Conservation (phyloP, 306 rosid genomes). For the Quercus cerris region DNA sequence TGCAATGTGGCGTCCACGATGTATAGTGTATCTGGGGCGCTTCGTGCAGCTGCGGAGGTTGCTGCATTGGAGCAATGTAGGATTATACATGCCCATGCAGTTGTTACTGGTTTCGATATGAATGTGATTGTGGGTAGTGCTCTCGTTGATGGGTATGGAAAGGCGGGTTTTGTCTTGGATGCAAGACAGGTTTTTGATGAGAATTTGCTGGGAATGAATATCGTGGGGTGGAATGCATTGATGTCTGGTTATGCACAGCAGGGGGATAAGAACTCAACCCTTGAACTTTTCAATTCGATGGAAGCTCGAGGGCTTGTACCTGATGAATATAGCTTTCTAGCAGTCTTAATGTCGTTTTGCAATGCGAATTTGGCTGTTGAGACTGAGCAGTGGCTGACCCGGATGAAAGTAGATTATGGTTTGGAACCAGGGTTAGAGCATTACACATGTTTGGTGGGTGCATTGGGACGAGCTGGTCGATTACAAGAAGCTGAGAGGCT, state of each 20-base stretch:
- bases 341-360: conserved; percentile 50
- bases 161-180: conserved; percentile 65
- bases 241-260: conserved; percentile 79
- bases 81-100: conserved; percentile 53
- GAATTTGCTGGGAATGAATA: conserved; percentile 35
- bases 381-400: conserved; percentile 58
- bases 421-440: conserved; percentile 75
- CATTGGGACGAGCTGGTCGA: conserved; percentile 65
- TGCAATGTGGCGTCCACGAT: conserved; percentile 45
- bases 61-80: conserved; percentile 81
- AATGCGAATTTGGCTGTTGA: conserved; percentile 60
- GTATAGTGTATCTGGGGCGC: conserved; percentile 59
- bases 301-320: conserved; percentile 44
- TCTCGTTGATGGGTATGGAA: conserved; percentile 74
- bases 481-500: conserved; percentile 62
- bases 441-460: conserved; percentile 85
- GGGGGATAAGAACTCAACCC: conserved; percentile 48
- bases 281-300: conserved; percentile 50
- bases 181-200: conserved; percentile 70
- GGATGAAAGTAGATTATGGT: conserved; percentile 54
- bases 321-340: conserved; percentile 73
- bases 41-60: conserved; percentile 64
- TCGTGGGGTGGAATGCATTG: conserved; percentile 85
- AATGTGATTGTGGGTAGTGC: conserved; percentile 56
- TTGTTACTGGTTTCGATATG: conserved; percentile 48